A percentile compares a stretch with the other conserved stretches of the same genome.
phyloP scores from a whole-genome alignment of 1,139 yeast species.

The Scheffersomyces stambukii region DNA sequence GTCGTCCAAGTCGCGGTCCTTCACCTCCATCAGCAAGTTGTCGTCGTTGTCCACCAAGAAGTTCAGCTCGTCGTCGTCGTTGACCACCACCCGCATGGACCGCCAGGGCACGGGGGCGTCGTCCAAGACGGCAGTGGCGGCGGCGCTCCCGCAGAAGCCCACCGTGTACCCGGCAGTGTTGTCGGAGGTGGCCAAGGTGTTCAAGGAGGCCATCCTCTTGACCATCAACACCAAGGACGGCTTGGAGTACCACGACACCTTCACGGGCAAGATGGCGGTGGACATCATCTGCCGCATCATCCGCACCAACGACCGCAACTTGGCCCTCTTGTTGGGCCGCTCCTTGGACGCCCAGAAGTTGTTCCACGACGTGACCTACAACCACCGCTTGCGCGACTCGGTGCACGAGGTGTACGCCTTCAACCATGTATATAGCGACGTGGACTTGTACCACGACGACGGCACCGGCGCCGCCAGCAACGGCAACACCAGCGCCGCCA shows the following conservation, averaged over 20 bases:
- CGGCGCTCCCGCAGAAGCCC: constrained; percentile 35
- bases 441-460: constrained; percentile 35
- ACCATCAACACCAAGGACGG: constrained; percentile 90
- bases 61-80: constrained; percentile 34
- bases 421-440: constrained; percentile 50
- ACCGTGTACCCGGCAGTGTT: constrained; percentile 83
- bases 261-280: constrained; percentile 92
- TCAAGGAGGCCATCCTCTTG: constrained; percentile 64
- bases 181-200: constrained; percentile 78
- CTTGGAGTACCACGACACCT: constrained; percentile 89
- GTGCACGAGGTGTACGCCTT: constrained; percentile 85
- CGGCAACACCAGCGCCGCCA: constrained; percentile 11
- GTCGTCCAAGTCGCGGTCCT: constrained; percentile 41
- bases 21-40: constrained; percentile 40
- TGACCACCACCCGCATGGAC: constrained; percentile 23
- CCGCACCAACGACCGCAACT: constrained; percentile 84
- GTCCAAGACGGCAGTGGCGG: constrained; percentile 5
- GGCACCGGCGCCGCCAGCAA: constrained; percentile 8
- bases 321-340: constrained; percentile 85
- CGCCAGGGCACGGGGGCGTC: constrained; percentile 25
- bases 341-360: constrained; percentile 92
- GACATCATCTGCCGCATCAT: constrained; percentile 82
- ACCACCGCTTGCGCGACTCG: constrained; percentile 87
- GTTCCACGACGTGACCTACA: constrained; percentile 94
- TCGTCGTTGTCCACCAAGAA: constrained; percentile 42